Percentiles rank a stretch among this genome's conserved stretches.
Evolutionary conservation across 2,329 filamentous ascomycete genomes (phyloP).

Genomic region (Trichoderma sp.): DNA sequence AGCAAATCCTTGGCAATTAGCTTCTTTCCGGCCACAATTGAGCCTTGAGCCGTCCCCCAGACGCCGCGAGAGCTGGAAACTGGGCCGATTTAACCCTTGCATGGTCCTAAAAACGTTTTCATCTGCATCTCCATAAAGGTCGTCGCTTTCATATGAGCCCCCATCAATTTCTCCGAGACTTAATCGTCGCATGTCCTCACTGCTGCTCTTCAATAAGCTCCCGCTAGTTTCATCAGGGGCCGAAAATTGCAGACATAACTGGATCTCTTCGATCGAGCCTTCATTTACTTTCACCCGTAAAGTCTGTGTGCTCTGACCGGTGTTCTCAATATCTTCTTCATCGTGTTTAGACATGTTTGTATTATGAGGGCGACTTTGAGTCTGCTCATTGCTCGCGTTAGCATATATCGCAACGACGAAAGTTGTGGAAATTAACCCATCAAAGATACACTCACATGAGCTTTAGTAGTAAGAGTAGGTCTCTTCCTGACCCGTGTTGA

Average conservation of each 20-base stretch:
- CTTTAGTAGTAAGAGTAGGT: not conserved
- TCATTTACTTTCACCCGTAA: not conserved
- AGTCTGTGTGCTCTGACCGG: not conserved
- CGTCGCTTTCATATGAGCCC: not conserved
- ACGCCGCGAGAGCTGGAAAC: too few species aligned
- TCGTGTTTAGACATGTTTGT: not conserved
- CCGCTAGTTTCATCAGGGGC: not conserved
- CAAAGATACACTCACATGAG: not conserved
- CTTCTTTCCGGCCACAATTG: not conserved
- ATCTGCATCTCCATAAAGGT: not conserved
- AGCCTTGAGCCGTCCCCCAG: too few species aligned
- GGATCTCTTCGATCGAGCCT: not conserved
- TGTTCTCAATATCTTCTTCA: not conserved
- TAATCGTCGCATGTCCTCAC: not conserved
- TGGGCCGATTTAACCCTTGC: too few species aligned
- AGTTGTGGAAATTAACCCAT: too few species aligned
- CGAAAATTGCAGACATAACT: not conserved
- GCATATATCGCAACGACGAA: not conserved
- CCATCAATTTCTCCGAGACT: not conserved
- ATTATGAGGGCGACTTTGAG: not conserved
- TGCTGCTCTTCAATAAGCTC: not conserved
- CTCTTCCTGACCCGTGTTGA: too few species aligned
- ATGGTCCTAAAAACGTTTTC: not conserved
- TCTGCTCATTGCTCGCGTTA: not conserved
- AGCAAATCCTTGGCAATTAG: too few species aligned